A percentile compares a stretch with the other conserved stretches of the same genome.
Evolutionary conservation across 352 stramenopile genomes (phyloP).

Genomic region (Globisporangium irregulare): DNA sequence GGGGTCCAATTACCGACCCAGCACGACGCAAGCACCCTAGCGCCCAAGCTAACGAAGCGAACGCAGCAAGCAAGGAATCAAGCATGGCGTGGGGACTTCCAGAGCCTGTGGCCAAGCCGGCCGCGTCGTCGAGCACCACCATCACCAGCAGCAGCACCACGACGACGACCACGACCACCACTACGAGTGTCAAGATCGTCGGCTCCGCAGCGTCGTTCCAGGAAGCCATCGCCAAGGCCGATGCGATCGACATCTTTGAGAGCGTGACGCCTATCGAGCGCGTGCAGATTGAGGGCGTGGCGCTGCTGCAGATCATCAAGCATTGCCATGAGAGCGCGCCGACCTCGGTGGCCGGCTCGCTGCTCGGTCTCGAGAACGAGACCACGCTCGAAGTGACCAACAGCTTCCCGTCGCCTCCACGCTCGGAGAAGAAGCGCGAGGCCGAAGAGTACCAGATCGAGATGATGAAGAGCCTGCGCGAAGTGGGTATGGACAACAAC

Average conservation of each 20-base stretch:
- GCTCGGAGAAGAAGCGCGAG: constrained; percentile 73
- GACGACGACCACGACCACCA: constrained; percentile 15
- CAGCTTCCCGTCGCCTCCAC: constrained; percentile 94
- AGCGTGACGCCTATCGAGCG: constrained; percentile 55
- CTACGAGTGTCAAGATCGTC: constrained; percentile 9
- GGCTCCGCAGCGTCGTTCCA: constrained; percentile 18
- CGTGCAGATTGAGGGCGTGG: constrained; percentile 80
- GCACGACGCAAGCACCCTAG: constrained; percentile 20
- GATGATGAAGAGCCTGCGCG: constrained; percentile 99
- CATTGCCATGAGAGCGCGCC: constrained; percentile 97
- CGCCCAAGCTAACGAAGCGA: constrained; percentile 2
- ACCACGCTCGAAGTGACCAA: constrained; percentile 95
- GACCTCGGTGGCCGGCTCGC: constrained; percentile 91
- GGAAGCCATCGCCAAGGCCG: constrained; percentile 22
- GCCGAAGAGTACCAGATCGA: constrained; percentile 96
- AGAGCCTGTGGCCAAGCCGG: constrained; percentile 20
- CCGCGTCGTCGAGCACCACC: constrained; percentile 24
- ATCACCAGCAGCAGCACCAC: constrained; percentile 28
- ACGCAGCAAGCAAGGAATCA: constrained; percentile 7
- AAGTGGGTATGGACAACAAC: constrained; percentile 99
- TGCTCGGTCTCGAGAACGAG: constrained; percentile 93
- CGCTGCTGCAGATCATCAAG: constrained; percentile 96
- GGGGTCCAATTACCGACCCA: constrained; percentile 21
- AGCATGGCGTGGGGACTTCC: constrained; percentile 67
- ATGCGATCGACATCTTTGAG: constrained; percentile 73